These are phyloP conservation scores for Coemansia sp. DNA, from an alignment of 192 early-diverging fungal genomes.

Conservation along the genomic window DNA sequence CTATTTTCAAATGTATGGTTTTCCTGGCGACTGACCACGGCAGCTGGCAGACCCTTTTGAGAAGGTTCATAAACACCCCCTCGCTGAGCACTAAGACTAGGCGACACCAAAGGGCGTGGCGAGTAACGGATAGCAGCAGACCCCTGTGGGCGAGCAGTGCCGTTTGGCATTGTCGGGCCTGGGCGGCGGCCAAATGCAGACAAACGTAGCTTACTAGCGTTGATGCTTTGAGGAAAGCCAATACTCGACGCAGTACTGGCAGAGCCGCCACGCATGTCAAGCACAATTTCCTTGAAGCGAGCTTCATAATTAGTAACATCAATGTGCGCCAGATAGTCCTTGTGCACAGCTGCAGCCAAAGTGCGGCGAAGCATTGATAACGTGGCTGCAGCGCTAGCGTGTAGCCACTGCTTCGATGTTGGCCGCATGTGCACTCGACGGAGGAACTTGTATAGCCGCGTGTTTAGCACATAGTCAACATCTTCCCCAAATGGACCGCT, in stretches of 20 bases:
- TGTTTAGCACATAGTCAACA: slow-evolving; percentile 35
- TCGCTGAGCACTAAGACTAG: neutral
- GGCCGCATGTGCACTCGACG: slow-evolving; percentile 29
- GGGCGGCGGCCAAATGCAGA: slow-evolving; percentile 33
- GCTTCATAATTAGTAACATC: slow-evolving; percentile 17
- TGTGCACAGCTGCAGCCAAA: slow-evolving; percentile 17
- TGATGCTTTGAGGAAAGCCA: neutral
- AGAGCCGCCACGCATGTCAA: slow-evolving; percentile 6
- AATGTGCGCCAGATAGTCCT: slow-evolving; percentile 30
- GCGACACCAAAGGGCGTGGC: neutral
- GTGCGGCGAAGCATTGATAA: slow-evolving; percentile 44
- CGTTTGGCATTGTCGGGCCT: slow-evolving; percentile 10
- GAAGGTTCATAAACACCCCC: too few relatives aligned
- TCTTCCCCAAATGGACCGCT: slow-evolving; percentile 38
- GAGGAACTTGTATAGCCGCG: slow-evolving; percentile 36
- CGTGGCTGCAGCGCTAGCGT: slow-evolving; percentile 38
- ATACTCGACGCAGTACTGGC: slow-evolving; percentile 7
- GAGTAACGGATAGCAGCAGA: slow-evolving; percentile 2
- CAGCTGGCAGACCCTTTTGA: neutral
- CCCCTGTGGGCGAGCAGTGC: neutral
- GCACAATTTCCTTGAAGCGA: slow-evolving; percentile 20
- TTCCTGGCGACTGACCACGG: neutral
- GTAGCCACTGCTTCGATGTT: slow-evolving; percentile 39
- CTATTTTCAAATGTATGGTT: neutral
- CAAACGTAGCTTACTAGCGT: slow-evolving; percentile 11